A percentile compares a stretch with the other conserved stretches of the same genome.
These are phyloP conservation scores for Olyra latifolia DNA, from an alignment of 176 grass and related monocot species.

Conservation along the genomic window DNA sequence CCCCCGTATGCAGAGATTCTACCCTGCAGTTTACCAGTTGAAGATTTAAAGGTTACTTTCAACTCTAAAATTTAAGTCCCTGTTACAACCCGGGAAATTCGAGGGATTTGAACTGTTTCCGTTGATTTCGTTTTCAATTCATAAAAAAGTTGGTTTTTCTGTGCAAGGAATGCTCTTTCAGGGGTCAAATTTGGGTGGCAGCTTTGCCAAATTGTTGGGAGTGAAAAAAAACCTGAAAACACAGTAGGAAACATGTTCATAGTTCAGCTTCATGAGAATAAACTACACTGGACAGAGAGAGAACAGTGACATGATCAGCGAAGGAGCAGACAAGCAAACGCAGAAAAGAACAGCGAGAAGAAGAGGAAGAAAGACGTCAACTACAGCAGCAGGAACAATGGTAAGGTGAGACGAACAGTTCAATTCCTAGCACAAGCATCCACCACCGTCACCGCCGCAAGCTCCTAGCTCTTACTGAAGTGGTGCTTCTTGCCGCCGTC, in stretches of 20 bases:
- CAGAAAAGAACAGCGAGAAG: neutral
- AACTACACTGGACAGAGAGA: constrained; percentile 12
- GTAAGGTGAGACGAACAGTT: constrained; percentile 39
- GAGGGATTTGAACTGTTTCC: neutral
- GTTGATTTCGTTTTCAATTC: neutral
- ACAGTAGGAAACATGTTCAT: constrained; percentile 5
- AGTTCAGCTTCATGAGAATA: neutral
- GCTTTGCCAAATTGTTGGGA: neutral
- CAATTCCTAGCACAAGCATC: constrained; percentile 6
- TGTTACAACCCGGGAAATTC: no score
- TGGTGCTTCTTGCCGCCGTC: constrained; percentile 60
- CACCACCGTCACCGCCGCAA: neutral
- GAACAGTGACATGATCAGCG: constrained; percentile 17
- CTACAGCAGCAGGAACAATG: constrained; percentile 33
- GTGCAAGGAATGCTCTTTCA: neutral
- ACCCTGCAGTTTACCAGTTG: no score
- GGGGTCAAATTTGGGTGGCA: neutral
- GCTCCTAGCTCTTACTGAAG: constrained; percentile 38
- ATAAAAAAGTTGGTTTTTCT: neutral
- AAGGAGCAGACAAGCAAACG: neutral
- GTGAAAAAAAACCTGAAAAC: neutral
- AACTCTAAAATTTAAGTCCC: no score
- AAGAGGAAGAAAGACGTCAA: constrained; percentile 4
- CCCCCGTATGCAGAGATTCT: no score
- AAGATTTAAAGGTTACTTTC: no score